Evolutionary conservation across 2,329 filamentous ascomycete genomes (phyloP), one percentile per base, ranked within the genome.

Genomic region (Aspergillus awamori): DNA sequence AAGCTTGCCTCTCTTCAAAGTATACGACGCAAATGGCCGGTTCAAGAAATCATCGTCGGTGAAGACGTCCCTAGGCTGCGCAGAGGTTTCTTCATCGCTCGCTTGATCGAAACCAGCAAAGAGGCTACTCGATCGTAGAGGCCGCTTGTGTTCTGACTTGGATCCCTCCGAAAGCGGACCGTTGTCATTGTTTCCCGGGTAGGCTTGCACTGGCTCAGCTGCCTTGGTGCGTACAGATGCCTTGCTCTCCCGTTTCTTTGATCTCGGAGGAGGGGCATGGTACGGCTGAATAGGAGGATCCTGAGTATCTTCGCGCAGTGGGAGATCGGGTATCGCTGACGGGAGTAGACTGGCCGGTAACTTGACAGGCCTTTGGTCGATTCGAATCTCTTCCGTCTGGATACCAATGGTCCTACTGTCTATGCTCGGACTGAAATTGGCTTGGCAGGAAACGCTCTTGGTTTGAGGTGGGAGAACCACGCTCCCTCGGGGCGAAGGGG

Each of bases 331-430:
- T 63, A 96, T 90, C 17, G 88, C 83, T 0, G 91, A 94, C 0
- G 93, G 92, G 59, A 93, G 87, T 36, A 97, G 83, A 71, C 95
- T 90, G 1, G 87, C 81, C 13, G 92, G 92, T 26, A 97, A 82
- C 66, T 87, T 88, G 63, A 89, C 86, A 48, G 92, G 80, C 63
- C 93, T 86, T 78, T 87, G 86, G 72, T 96, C 93, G 5, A 96
- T 86, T 58, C 91, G 86, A 60, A 98, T 97, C 61, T 92, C 91
- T 68, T 98, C 93, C 0, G 95, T 99, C 80, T 99, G 95, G 60
- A 93, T 84, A 2, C 85, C 87, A 49, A 78, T 82, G 59, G 83
- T 88, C 43, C 79, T 80, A 66, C 81, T 81, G 17, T 79, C 74
- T 26, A 76, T 73, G 8, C 81, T 69, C 38, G 81, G 70, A 10